Percentiles rank a stretch among this genome's conserved stretches.
Evolutionary conservation across 306 rosid species (phyloP).

Genomic region (Cicer pinnatifidum): DNA sequence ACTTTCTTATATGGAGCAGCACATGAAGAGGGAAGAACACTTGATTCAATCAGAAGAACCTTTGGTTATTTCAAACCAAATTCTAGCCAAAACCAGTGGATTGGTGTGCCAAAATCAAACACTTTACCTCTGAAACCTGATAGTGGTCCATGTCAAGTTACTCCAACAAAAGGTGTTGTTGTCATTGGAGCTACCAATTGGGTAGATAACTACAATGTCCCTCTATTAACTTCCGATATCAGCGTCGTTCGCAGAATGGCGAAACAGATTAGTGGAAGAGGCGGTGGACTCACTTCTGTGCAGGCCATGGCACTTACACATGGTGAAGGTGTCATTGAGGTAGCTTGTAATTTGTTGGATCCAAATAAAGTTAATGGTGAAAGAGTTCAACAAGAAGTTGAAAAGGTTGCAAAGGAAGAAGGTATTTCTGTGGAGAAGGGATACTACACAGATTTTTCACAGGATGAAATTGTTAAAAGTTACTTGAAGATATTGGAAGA

Average conservation of each 20-base stretch:
- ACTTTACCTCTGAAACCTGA: constrained; percentile 65
- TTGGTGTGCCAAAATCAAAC: constrained; percentile 57
- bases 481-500: constrained; percentile 49
- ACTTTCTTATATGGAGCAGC: constrained; percentile 85
- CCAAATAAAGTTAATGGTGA: constrained; percentile 58
- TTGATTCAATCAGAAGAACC: constrained; percentile 72
- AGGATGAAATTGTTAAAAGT: constrained; percentile 63
- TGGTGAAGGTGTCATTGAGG: constrained; percentile 49
- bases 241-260: constrained; percentile 54
- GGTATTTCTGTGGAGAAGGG: constrained; percentile 71
- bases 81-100: constrained; percentile 66
- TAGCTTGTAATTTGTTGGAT: constrained; percentile 59
- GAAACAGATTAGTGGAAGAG: constrained; percentile 50
- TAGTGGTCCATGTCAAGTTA: constrained; percentile 66
- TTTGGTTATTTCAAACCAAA: constrained; percentile 88
- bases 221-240: constrained; percentile 64
- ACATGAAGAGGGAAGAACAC: constrained; percentile 72
- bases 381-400: constrained; percentile 54
- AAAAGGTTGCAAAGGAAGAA: constrained; percentile 68
- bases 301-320: constrained; percentile 84
- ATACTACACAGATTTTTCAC: constrained; percentile 78
- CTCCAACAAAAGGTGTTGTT: constrained; percentile 59
- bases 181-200: constrained; percentile 60
- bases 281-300: constrained; percentile 64
- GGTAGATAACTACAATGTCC: constrained; percentile 80